These are phyloP conservation scores for Peronosclerospora sorghi DNA, from an alignment of 352 stramenopile genomes.

Conservation along the genomic window DNA sequence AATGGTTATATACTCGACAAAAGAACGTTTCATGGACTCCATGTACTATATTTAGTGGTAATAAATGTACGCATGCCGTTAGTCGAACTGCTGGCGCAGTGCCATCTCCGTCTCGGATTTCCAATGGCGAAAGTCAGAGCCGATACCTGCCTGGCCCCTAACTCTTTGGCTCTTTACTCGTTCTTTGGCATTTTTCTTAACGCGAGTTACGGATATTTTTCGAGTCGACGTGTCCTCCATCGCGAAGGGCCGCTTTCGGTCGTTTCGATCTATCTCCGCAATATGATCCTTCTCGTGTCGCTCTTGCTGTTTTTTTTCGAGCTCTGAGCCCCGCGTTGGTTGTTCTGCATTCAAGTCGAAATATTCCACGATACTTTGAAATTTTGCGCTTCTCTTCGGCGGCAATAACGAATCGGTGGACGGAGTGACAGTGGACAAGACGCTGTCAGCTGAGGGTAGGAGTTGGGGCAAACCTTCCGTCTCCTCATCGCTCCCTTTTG, in stretches of 20 bases:
- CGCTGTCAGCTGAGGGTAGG: constrained; percentile 33
- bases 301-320: constrained; percentile 7
- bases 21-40: no score
- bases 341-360: constrained; percentile 29
- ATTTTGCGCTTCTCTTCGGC: constrained; percentile 10
- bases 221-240: not conserved
- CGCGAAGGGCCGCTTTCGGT: constrained; percentile 9
- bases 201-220: constrained; percentile 10
- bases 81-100: constrained; percentile 71
- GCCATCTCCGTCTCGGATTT: constrained; percentile 76
- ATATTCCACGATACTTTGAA: constrained; percentile 7
- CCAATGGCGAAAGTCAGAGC: constrained; percentile 61
- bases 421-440: constrained; percentile 25
- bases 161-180: constrained; percentile 59
- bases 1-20: no score
- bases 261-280: constrained; percentile 1
- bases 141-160: constrained; percentile 67
- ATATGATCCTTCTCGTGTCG: not conserved
- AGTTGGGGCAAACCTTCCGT: not conserved
- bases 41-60: no score
- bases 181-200: constrained; percentile 50
- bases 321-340: constrained; percentile 3
- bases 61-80: no score
- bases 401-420: constrained; percentile 30
- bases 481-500: not conserved